phyloP scores from a whole-genome alignment of 2,329 filamentous ascomycete species.

The Apiospora aurea region DNA sequence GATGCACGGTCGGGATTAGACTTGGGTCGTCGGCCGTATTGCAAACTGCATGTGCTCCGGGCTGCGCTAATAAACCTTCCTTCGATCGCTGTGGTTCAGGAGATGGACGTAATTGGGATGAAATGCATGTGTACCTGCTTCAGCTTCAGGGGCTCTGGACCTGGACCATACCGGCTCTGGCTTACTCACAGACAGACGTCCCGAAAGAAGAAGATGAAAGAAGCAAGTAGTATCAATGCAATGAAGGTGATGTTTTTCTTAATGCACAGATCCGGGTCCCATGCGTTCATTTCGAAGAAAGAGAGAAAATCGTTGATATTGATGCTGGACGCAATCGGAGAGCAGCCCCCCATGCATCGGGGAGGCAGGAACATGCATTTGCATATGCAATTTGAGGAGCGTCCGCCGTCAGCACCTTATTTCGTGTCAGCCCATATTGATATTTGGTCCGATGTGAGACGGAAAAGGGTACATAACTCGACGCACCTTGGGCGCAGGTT shows the following conservation, averaged over 20 bases:
- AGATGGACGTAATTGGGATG: neutral
- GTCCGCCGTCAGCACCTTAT: constrained; percentile 6
- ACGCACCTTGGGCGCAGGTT: neutral
- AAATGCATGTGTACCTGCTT: neutral
- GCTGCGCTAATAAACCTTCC: neutral
- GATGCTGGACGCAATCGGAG: neutral
- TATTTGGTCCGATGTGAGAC: constrained; percentile 5
- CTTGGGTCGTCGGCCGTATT: neutral
- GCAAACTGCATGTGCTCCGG: neutral
- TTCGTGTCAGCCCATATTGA: neutral
- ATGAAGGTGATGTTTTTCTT: neutral
- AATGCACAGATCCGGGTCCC: neutral
- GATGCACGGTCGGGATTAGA: neutral
- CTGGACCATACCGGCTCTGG: neutral
- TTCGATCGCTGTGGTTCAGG: neutral
- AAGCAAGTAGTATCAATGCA: neutral
- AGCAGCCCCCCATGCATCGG: neutral
- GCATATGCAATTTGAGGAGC: neutral
- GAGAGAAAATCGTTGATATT: neutral
- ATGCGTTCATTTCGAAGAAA: neutral
- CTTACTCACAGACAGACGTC: neutral
- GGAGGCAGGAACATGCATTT: neutral
- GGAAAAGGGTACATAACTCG: neutral
- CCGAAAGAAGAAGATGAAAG: neutral
- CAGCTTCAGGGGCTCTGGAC: neutral